Conservation (phyloP, 2,329 filamentous ascomycete species). For the Aureobasidium sp. region DNA sequence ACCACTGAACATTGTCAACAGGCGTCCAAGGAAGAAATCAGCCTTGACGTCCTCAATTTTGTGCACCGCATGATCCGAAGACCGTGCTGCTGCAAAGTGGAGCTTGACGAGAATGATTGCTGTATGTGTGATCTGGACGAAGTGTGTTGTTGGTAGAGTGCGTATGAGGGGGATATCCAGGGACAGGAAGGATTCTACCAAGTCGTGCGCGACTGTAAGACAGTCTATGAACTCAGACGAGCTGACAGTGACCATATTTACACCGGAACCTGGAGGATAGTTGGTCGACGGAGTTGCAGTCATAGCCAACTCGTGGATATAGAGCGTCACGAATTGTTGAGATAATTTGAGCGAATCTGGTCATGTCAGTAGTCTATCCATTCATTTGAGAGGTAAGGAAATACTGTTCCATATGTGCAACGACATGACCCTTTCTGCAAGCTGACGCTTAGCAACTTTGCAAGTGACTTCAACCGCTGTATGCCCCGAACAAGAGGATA, state of each 20-base stretch:
- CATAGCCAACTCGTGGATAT: background rate
- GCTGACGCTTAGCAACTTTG: background rate
- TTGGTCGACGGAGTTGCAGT: background rate
- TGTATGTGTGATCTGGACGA: background rate
- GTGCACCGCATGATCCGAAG: background rate
- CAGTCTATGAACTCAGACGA: background rate
- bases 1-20: background rate
- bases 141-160: background rate
- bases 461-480: background rate
- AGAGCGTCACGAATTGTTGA: background rate
- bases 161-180: background rate
- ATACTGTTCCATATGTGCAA: background rate
- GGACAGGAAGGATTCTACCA: background rate
- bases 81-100: background rate
- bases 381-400: background rate
- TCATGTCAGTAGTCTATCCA: background rate
- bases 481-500: background rate
- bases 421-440: background rate
- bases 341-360: background rate
- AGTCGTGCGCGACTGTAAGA: background rate
- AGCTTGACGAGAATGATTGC: background rate
- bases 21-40: background rate
- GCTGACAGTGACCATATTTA: background rate
- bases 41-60: background rate
- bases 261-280: too few species aligned